Conservation (phyloP, 1,139 yeast species). For the Candida albicans region DNA sequence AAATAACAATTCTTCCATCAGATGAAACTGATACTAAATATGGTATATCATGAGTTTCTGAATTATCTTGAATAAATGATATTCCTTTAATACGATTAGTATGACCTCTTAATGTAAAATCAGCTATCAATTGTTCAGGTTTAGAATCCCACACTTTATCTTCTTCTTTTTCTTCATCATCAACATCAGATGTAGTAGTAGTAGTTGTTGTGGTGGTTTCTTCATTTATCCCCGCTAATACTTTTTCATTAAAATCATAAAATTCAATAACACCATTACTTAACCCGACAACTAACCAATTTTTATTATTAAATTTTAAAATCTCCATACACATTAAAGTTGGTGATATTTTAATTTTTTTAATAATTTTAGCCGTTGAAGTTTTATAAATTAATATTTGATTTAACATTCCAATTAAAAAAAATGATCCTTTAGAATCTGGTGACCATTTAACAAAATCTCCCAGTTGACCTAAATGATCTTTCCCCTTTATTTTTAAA, state of each 20-base stretch:
- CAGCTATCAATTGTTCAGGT: conserved; percentile 42
- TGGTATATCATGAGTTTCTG: conserved; percentile 34
- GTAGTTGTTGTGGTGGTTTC: too few species aligned
- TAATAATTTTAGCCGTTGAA: conserved; percentile 57
- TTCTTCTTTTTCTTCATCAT: conserved; percentile 19
- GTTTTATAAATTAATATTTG: conserved; percentile 68
- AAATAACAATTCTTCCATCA: conserved; percentile 88
- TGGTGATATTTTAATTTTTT: conserved; percentile 48
- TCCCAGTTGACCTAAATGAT: conserved; percentile 63
- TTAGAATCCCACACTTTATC: conserved; percentile 29
- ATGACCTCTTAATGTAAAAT: conserved; percentile 71
- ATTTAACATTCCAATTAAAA: conserved; percentile 71
- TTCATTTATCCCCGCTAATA: conserved; percentile 1
- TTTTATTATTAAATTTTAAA: conserved; percentile 41
- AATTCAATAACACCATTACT: conserved; percentile 73
- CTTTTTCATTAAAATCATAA: conserved; percentile 22
- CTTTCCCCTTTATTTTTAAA: conserved; percentile 68
- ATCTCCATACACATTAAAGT: conserved; percentile 72
- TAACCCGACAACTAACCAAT: conserved; percentile 67
- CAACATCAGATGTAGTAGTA: neutral
- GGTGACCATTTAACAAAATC: conserved; percentile 65
- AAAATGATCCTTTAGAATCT: conserved; percentile 54
- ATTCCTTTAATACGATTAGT: conserved; percentile 82
- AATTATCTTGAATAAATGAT: conserved; percentile 47
- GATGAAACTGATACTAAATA: conserved; percentile 83